A percentile compares a stretch with the other conserved stretches of the same genome.
Evolutionary conservation across 139 green algal genomes (phyloP).

Genomic region (Coccomyxa sp.): DNA sequence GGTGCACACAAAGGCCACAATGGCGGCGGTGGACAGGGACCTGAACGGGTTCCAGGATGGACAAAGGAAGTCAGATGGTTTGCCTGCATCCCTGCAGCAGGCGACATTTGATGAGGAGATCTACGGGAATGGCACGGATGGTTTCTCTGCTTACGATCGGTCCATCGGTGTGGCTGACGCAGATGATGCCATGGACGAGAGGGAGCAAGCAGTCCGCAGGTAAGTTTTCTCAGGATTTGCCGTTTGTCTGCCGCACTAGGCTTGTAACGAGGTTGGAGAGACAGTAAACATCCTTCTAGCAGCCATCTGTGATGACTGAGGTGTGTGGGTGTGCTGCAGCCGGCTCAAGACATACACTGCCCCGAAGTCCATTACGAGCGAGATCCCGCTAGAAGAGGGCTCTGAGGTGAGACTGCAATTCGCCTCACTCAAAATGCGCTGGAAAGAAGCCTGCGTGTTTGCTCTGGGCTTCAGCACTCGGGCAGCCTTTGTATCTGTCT

Average conservation of each 20-base stretch:
- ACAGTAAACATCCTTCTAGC: background rate
- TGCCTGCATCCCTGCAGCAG: background rate
- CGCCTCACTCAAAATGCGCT: background rate
- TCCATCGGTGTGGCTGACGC: conserved; percentile 28
- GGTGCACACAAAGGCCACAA: no score
- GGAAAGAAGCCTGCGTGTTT: background rate
- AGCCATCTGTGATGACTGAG: background rate
- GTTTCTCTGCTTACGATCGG: conserved; percentile 20
- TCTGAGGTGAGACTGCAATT: conserved; percentile 11
- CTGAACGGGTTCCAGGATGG: background rate
- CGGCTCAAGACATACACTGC: conserved; percentile 73
- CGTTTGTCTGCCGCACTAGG: background rate
- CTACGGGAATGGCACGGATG: conserved; percentile 20
- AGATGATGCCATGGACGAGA: conserved; percentile 53
- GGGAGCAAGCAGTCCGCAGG: conserved; percentile 36
- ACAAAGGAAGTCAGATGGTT: background rate
- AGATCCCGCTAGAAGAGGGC: conserved; percentile 51
- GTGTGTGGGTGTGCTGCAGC: conserved; percentile 30
- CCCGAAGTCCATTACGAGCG: conserved; percentile 61
- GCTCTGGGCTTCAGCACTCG: background rate
- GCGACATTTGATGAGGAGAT: conserved; percentile 28
- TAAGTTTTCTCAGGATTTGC: no score
- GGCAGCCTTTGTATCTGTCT: background rate
- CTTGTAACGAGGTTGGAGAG: background rate
- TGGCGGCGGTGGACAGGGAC: conserved; percentile 1